A percentile compares a stretch with the other conserved stretches of the same genome.
Evolutionary conservation across 371 early-diverging fungal species (phyloP).

Genomic region (Mucor irregularis): DNA sequence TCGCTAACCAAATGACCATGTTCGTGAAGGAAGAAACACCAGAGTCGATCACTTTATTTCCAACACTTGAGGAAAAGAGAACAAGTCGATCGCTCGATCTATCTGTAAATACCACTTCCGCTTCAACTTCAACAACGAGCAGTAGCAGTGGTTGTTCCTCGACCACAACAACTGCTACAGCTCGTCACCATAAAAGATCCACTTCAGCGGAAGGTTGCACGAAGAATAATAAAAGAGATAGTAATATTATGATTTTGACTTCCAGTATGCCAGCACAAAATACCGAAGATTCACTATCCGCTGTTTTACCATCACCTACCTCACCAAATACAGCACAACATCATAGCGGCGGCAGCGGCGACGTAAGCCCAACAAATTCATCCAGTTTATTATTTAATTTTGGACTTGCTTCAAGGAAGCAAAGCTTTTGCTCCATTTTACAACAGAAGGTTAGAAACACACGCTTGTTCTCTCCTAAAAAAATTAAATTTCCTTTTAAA

Average conservation of each 20-base stretch:
- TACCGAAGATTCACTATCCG: conserved; percentile 21
- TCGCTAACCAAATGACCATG: conserved; percentile 25
- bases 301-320: conserved; percentile 23
- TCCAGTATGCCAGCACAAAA: neutral
- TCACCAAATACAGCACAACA: conserved; percentile 3
- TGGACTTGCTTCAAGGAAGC: conserved; percentile 25
- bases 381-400: conserved; percentile 21
- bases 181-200: conserved; percentile 23
- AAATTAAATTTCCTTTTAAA: neutral
- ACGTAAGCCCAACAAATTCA: neutral
- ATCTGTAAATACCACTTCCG: neutral
- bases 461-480: neutral
- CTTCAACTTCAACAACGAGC: neutral
- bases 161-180: neutral
- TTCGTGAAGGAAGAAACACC: conserved; percentile 19
- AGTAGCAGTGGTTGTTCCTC: too few species aligned
- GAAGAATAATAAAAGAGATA: too few species aligned
- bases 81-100: conserved; percentile 42
- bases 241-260: too few species aligned
- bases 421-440: conserved; percentile 19
- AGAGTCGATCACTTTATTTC: conserved; percentile 1
- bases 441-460: conserved; percentile 17
- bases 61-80: conserved; percentile 19
- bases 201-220: conserved; percentile 23
- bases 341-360: conserved; percentile 7